Conservation (phyloP, 2,329 filamentous ascomycete species). For the Colletotrichum lini region DNA sequence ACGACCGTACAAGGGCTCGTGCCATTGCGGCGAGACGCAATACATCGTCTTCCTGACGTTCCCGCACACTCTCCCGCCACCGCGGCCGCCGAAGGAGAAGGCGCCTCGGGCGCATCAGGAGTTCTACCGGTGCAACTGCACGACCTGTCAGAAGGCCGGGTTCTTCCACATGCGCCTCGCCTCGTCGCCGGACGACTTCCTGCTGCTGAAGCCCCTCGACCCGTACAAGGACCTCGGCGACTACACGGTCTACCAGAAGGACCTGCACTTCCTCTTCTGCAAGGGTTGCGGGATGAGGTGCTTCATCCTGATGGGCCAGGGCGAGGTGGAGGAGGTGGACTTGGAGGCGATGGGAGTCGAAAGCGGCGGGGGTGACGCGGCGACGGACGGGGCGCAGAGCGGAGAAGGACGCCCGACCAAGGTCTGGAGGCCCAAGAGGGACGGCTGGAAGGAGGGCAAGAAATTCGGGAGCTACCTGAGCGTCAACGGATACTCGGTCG, state of each 20-base stretch:
- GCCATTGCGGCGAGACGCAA: constrained; percentile 60
- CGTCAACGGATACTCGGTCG: constrained; percentile 56
- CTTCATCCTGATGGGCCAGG: constrained; percentile 56
- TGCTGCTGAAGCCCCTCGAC: constrained; percentile 59
- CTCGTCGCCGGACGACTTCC: constrained; percentile 57
- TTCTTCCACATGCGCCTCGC: constrained; percentile 61
- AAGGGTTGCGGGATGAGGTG: constrained; percentile 60
- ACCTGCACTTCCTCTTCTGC: constrained; percentile 61
- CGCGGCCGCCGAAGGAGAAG: constrained; percentile 18
- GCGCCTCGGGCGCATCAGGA: constrained; percentile 45
- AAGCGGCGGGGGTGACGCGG: constrained; percentile 35
- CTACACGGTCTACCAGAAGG: constrained; percentile 53
- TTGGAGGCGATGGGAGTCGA: constrained; percentile 40
- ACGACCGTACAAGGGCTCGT: constrained; percentile 56
- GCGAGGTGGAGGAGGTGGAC: constrained; percentile 48
- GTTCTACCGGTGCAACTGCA: constrained; percentile 64
- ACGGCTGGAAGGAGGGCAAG: constrained; percentile 47
- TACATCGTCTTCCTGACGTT: constrained; percentile 61
- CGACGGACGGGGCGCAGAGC: background rate
- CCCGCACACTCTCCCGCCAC: constrained; percentile 48
- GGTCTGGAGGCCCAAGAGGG: constrained; percentile 51
- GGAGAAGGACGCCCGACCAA: constrained; percentile 32
- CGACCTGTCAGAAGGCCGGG: constrained; percentile 63
- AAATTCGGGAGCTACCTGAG: constrained; percentile 51
- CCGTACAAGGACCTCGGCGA: constrained; percentile 56